Conservation (phyloP, 2,329 filamentous ascomycete species). For the Macrophomina pseudophaseolina region DNA sequence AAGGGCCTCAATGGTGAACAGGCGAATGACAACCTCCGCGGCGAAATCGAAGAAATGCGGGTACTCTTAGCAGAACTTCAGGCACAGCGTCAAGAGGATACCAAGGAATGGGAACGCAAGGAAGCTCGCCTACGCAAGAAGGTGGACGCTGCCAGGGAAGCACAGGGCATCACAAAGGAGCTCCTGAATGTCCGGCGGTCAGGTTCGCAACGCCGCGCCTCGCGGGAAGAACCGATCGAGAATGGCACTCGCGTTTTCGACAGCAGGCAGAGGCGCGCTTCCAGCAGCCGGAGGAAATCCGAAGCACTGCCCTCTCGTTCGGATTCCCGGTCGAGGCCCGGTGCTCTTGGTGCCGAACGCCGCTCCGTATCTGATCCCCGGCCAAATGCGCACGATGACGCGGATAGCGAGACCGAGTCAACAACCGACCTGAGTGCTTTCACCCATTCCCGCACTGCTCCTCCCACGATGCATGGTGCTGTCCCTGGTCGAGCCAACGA, state of each 20-base stretch:
- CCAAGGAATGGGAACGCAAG: conserved; percentile 39
- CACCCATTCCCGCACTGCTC: conserved; percentile 6
- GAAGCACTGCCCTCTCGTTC: conserved; percentile 17
- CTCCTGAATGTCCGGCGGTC: conserved; percentile 36
- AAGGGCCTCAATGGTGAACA: conserved; percentile 44
- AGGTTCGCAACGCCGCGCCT: conserved; percentile 31
- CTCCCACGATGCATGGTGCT: conserved; percentile 34
- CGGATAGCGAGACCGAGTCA: conserved; percentile 43
- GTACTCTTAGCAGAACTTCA: conserved; percentile 43
- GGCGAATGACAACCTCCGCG: conserved; percentile 45
- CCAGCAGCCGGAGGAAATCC: background rate
- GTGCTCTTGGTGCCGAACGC: conserved; percentile 3
- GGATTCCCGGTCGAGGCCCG: conserved; percentile 23
- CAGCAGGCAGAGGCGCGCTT: conserved; percentile 12
- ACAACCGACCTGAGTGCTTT: conserved; percentile 42
- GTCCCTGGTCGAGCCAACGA: conserved; percentile 28
- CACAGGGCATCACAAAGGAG: conserved; percentile 40
- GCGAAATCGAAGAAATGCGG: conserved; percentile 49
- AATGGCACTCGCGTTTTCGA: conserved; percentile 3
- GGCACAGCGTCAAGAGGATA: conserved; percentile 42
- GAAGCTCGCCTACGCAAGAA: conserved; percentile 42
- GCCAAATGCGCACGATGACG: conserved; percentile 28
- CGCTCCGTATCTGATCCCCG: conserved; percentile 27
- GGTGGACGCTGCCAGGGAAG: conserved; percentile 36
- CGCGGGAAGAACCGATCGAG: background rate